Conservation (phyloP, 192 early-diverging fungal genomes). For the Spizellomyces sp. region DNA sequence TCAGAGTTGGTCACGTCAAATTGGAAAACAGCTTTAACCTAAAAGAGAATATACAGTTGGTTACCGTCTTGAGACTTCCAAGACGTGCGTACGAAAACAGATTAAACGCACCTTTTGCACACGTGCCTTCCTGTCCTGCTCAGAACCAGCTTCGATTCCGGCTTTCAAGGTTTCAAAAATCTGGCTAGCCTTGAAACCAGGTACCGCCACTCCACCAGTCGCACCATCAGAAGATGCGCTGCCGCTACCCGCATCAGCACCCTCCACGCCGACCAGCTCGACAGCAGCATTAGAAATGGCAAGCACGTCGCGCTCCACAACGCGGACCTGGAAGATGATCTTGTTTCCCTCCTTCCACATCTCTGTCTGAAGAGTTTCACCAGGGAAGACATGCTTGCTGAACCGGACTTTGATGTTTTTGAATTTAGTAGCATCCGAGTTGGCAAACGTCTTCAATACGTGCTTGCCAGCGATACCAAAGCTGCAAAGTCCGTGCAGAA, state of each 20-base stretch:
- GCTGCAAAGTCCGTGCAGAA: conserved; percentile 94
- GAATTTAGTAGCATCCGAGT: conserved; percentile 65
- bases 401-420: conserved; percentile 90
- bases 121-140: conserved; percentile 61
- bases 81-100: neutral
- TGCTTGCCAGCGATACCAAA: conserved; percentile 93
- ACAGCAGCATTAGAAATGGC: conserved; percentile 92
- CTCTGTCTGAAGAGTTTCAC: conserved; percentile 96
- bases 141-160: conserved; percentile 56
- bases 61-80: neutral
- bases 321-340: conserved; percentile 91
- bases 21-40: conserved; percentile 83
- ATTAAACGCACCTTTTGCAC: conserved; percentile 54
- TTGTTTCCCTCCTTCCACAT: conserved; percentile 92
- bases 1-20: conserved; percentile 79
- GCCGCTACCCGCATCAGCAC: conserved; percentile 29
- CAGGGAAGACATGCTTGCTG: conserved; percentile 87
- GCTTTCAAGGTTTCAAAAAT: conserved; percentile 72
- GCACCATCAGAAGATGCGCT: conserved; percentile 36
- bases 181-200: conserved; percentile 77
- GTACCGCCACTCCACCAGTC: conserved; percentile 48
- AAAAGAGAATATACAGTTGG: neutral
- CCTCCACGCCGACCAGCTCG: conserved; percentile 62
- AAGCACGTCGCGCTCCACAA: conserved; percentile 90
- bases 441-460: conserved; percentile 77